Evolutionary conservation across 2,329 filamentous ascomycete genomes (phyloP), one percentile per base, ranked within the genome.

Genomic region (Claviceps spartinae): DNA sequence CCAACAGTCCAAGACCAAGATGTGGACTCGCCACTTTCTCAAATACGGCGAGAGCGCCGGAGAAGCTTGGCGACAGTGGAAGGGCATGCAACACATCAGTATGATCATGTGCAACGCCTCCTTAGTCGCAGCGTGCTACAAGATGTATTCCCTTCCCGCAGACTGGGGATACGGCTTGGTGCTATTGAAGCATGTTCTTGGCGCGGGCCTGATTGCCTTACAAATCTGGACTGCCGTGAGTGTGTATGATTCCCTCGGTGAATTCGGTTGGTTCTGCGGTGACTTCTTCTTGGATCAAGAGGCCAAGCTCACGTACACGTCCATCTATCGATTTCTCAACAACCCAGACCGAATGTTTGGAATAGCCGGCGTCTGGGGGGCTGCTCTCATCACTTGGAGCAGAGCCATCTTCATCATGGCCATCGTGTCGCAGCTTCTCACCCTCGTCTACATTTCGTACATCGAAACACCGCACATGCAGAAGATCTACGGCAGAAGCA

Each of bases 191-290:
- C 93, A 97, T 63, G 86, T 96, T 26, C 65, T 97, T 37, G 93
- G 93, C 44, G 74, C 78, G 48, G 81, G 86, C 50, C 73, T 97
- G 57, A 82, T 97, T 54, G 82, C 85, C 11, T 76, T 98, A 49
- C 93, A 98, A 63, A 69, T 94, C 18, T 98, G 93, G 93, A 95
- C 90, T 1, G 85, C 88, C 1, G 75, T 86, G 57, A 96, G 89
- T 66, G 90, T 97, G 59, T 95, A 97, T 66, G 89, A 96, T 49
- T 94, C 88, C 2, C 80, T 98, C 0, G 93, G 93, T 52, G 93
- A 98, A 63, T 98, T 97, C 62, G 93, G 93, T 60, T 98, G 91
- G 91, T 97, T 97, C 74, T 97, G 90, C 63, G 93, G 93, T 18
- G 93, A 98, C 65, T 98, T 97, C 73, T 97, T 98, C 75, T 96